Evolutionary conservation across 2,329 filamentous ascomycete genomes (phyloP), one percentile per base, ranked within the genome.

Genomic region (Dactylonectria estremocensis): DNA sequence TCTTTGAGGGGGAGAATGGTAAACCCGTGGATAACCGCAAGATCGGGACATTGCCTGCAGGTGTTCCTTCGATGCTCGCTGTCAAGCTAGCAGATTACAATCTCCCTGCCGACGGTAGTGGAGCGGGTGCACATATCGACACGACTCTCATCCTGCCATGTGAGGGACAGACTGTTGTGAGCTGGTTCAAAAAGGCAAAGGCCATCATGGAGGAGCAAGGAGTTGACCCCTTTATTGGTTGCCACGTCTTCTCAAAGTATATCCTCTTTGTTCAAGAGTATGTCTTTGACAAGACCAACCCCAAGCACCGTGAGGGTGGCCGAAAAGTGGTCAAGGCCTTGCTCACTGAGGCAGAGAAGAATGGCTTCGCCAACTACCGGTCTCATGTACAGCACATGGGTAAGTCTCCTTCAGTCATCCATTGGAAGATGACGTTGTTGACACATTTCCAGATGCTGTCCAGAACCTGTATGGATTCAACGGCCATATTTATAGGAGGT

Each of bases 241-340:
- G 61, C 5, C 61, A 64, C 45, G 55, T 67, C 40, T 61, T 61
- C 33, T 60, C 61, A 43, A 60, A 61, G 24, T 61, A 67, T n/a
- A 64, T 67, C 20, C 24, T 67, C 13, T 64, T 67, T 56, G 55
- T 64, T 40, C 55, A 64, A 1, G 55, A 61, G 24, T 64, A 64
- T 22, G 65, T 64, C 11, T 64, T 64, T 46, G 65, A 67, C 45
- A 64, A 67, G 43, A 59, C 55, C 5, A 64, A 52, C 22, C 28
- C 48, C 46, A 37, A 53, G 40, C 52, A 55, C 8, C 53, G 53
- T 16, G 45, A 64, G 33, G 61, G 45, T 28, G 14, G 46, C 20
- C 31, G 46, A 31, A 60, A 52, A 31, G 46, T 52, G 7, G 46
- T 60, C 46, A 40, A 52, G 33, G 18, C 31, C 31, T 20, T 60